Evolutionary conservation across 148 eudicot species (phyloP).

Genomic region (Fallopia convolvulus): DNA sequence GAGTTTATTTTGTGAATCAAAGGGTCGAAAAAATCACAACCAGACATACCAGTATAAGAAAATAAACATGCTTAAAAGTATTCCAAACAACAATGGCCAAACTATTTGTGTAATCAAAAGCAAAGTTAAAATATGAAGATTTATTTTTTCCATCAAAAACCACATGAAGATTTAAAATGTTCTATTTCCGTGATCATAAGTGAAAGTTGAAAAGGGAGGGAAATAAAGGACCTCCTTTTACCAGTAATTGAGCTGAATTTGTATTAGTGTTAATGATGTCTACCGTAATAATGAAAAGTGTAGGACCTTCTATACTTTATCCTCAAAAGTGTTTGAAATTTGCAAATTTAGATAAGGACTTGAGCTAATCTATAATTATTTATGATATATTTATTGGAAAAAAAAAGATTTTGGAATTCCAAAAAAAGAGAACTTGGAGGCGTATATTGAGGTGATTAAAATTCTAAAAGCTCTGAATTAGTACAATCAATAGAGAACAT

Average conservation of each 20-base stretch:
- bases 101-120: not conserved
- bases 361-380: not conserved
- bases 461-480: not conserved
- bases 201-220: not conserved
- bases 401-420: not conserved
- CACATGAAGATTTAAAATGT: not conserved
- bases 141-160: not conserved
- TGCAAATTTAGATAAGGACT: not conserved
- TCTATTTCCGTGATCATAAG: not conserved
- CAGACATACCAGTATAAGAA: no score
- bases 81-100: no score
- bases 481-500: not conserved
- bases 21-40: no score
- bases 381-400: not conserved
- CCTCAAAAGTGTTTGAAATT: not conserved
- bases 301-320: not conserved
- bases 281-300: not conserved
- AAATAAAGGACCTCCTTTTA: not conserved
- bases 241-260: conserved; percentile 2
- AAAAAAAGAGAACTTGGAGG: not conserved
- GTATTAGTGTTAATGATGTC: not conserved
- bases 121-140: not conserved
- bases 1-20: no score
- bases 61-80: no score
- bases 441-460: not conserved